Percentiles rank a stretch among this genome's conserved stretches.
Conservation (phyloP, 106 monocot genomes). For the Posidonia australis region DNA sequence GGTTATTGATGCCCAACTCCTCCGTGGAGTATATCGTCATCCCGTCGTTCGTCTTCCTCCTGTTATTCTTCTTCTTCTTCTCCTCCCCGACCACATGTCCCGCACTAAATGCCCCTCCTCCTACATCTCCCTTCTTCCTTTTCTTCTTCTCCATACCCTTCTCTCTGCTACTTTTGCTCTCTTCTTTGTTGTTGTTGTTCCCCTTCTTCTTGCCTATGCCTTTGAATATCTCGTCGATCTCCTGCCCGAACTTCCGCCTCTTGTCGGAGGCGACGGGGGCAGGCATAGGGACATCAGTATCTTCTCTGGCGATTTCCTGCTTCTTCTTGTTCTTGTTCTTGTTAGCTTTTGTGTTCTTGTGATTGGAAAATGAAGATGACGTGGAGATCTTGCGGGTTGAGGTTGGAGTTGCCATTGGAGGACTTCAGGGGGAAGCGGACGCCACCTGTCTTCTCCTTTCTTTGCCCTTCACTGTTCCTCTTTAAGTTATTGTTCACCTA, state of each 20-base stretch:
- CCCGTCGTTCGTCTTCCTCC: not conserved
- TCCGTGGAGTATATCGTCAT: not conserved
- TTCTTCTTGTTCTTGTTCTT: not conserved
- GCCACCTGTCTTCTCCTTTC: no score
- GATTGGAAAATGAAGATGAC: not conserved
- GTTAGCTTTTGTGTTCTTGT: not conserved
- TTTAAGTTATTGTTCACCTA: no score
- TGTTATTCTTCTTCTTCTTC: not conserved
- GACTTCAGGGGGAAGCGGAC: no score
- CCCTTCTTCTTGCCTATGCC: not conserved
- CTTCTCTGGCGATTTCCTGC: no score
- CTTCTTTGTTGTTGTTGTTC: not conserved
- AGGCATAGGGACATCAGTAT: not conserved
- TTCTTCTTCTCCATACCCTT: not conserved
- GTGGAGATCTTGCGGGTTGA: not conserved
- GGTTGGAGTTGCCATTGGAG: not conserved
- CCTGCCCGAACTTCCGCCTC: conserved; percentile 1
- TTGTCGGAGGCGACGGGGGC: not conserved
- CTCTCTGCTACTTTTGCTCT: not conserved
- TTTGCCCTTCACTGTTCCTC: no score
- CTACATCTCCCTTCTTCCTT: not conserved
- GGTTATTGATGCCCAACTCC: conserved; percentile 20
- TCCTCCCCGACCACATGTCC: not conserved
- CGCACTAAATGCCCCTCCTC: not conserved
- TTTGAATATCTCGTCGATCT: not conserved